These are phyloP conservation scores for Vicia villosa DNA, from an alignment of 306 rosid species.

Conservation along the genomic window DNA sequence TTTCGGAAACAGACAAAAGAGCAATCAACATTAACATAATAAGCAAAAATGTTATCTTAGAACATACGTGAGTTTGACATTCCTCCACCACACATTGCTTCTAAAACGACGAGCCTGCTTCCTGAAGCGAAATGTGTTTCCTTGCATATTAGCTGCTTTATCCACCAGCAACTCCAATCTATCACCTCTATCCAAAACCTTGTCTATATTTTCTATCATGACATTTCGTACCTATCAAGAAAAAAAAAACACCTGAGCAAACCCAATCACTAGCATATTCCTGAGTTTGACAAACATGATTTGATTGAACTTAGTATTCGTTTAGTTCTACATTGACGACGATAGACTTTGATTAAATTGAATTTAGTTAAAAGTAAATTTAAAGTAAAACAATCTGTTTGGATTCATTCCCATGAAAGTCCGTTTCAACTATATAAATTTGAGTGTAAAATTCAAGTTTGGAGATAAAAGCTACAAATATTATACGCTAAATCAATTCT, in stretches of 20 bases:
- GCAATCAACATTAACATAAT: not conserved
- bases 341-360: not conserved
- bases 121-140: conserved; percentile 86
- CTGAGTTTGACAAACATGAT: not conserved
- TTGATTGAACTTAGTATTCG: not conserved
- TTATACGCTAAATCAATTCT: not conserved
- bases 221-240: conserved; percentile 75
- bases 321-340: not conserved
- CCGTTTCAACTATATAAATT: not conserved
- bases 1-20: not conserved
- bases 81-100: conserved; percentile 95
- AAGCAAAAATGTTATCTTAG: conserved; percentile 10
- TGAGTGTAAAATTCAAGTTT: not conserved
- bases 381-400: not conserved
- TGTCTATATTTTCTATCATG: conserved; percentile 97
- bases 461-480: not conserved
- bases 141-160: conserved; percentile 93
- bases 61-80: conserved; percentile 91
- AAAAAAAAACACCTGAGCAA: conserved; percentile 1
- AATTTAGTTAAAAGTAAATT: not conserved
- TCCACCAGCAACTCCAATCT: conserved; percentile 95
- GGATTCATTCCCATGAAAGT: not conserved
- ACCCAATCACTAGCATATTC: not conserved
- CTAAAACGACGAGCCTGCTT: conserved; percentile 98
- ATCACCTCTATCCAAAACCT: conserved; percentile 95